These are phyloP conservation scores for Hypoxylon lenormandii DNA, from an alignment of 495 filamentous ascomycete species.

Conservation along the genomic window DNA sequence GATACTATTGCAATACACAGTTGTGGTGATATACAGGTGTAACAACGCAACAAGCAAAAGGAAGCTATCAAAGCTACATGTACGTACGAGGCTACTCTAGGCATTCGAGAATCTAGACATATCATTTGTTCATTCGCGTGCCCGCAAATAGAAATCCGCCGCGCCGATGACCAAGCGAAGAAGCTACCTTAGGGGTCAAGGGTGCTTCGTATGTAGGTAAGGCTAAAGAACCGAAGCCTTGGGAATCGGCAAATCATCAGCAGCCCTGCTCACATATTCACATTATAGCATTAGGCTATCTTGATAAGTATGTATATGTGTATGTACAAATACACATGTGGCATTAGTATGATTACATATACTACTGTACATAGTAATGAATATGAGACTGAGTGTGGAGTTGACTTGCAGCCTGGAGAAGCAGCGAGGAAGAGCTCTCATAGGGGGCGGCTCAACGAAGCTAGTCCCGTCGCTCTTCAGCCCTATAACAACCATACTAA, in stretches of 20 bases:
- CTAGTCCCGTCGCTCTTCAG: constrained; percentile 23
- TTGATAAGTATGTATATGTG: constrained; percentile 22
- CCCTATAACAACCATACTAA: no score
- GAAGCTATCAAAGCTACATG: no score
- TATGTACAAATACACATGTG: no score
- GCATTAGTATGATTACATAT: constrained; percentile 22
- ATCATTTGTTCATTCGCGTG: constrained; percentile 9
- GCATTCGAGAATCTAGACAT: no score
- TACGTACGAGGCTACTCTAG: no score
- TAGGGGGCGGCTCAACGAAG: constrained; percentile 21
- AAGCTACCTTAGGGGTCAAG: neutral
- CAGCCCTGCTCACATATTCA: constrained; percentile 5
- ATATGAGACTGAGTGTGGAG: neutral
- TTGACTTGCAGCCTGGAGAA: neutral
- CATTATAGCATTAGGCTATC: constrained; percentile 26
- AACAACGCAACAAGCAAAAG: no score
- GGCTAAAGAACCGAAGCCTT: constrained; percentile 2
- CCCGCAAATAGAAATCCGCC: constrained; percentile 36
- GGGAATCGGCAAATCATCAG: constrained; percentile 17
- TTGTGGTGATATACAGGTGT: neutral
- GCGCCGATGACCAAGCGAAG: constrained; percentile 30
- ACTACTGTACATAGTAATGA: constrained; percentile 12
- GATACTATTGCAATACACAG: neutral
- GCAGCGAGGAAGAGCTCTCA: constrained; percentile 21
- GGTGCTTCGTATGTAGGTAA: no score